A percentile compares a stretch with the other conserved stretches of the same genome.
phyloP scores from a whole-genome alignment of 371 early-diverging fungal species.

The Apophysomyces trapeziformis region DNA sequence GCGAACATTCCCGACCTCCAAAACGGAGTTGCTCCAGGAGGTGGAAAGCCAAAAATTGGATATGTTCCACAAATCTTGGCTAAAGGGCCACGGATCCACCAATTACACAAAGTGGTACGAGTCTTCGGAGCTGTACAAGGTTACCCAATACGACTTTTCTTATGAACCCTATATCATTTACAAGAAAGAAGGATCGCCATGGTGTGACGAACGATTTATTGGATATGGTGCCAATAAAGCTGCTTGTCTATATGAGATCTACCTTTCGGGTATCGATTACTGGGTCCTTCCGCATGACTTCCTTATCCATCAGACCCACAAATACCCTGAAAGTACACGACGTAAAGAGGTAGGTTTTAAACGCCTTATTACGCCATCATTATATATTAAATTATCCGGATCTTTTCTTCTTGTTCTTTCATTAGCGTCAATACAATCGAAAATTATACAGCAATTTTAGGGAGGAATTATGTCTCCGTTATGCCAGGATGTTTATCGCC shows the following conservation, averaged over 20 bases:
- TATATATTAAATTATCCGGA: not conserved
- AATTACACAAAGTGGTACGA: constrained; percentile 64
- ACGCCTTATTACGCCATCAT: not conserved
- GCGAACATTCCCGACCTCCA: constrained; percentile 58
- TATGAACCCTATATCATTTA: constrained; percentile 74
- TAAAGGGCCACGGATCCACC: constrained; percentile 69
- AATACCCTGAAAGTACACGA: constrained; percentile 66
- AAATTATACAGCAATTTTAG: constrained; percentile 67
- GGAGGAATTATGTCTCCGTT: constrained; percentile 68
- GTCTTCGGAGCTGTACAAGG: constrained; percentile 54
- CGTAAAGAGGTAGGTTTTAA: constrained; percentile 59
- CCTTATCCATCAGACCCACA: constrained; percentile 71
- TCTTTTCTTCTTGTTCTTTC: constrained; percentile 1
- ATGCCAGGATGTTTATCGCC: constrained; percentile 60
- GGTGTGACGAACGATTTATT: constrained; percentile 79
- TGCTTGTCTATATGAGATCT: constrained; percentile 74
- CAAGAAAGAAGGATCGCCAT: constrained; percentile 62
- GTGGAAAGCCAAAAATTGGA: constrained; percentile 53
- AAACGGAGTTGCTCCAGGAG: constrained; percentile 44
- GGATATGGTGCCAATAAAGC: constrained; percentile 80
- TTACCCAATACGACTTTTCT: constrained; percentile 62
- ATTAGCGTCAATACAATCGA: constrained; percentile 66
- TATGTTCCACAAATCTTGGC: constrained; percentile 67
- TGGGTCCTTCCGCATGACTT: constrained; percentile 69
- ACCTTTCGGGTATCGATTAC: constrained; percentile 68